phyloP scores from a whole-genome alignment of 1,139 yeast species.

The Geotrichum siamense region DNA sequence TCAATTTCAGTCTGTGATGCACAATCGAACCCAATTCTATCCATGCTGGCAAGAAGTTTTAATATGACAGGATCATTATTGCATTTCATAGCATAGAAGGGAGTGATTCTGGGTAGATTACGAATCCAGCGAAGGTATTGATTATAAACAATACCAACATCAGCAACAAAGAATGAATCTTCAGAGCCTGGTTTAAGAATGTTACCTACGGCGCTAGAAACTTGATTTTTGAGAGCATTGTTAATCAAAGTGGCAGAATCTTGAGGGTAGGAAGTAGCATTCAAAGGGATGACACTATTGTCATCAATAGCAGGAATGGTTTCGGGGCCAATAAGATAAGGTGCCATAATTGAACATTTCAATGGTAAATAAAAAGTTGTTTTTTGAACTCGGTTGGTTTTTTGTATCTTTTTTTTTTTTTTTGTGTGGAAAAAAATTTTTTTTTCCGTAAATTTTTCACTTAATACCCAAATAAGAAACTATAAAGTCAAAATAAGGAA shows the following conservation, averaged over 20 bases:
- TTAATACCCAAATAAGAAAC: too few species aligned
- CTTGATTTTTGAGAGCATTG: slow-evolving; percentile 1
- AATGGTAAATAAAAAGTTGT: too few species aligned
- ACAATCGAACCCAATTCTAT: slow-evolving; percentile 79
- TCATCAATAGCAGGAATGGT: slow-evolving; percentile 8
- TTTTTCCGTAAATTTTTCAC: too few species aligned
- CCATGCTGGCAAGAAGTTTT: slow-evolving; percentile 49
- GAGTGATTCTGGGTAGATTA: slow-evolving; percentile 65
- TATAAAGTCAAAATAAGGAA: too few species aligned
- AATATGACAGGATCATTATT: slow-evolving; percentile 66
- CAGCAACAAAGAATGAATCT: slow-evolving; percentile 84
- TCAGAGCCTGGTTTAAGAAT: slow-evolving; percentile 54
- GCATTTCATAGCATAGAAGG: slow-evolving; percentile 92
- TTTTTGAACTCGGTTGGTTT: too few species aligned
- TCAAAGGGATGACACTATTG: slow-evolving; percentile 15
- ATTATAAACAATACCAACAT: slow-evolving; percentile 62
- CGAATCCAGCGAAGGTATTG: slow-evolving; percentile 55
- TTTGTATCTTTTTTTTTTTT: too few species aligned
- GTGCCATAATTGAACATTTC: too few species aligned
- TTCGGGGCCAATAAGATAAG: slow-evolving; percentile 18
- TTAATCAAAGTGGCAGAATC: not conserved
- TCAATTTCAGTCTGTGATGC: slow-evolving; percentile 86
- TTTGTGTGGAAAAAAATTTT: too few species aligned
- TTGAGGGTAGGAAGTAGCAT: slow-evolving; percentile 2
- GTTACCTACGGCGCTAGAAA: slow-evolving; percentile 14